Conservation (phyloP, 352 stramenopile species). For the Pythium pectinolyticum region DNA sequence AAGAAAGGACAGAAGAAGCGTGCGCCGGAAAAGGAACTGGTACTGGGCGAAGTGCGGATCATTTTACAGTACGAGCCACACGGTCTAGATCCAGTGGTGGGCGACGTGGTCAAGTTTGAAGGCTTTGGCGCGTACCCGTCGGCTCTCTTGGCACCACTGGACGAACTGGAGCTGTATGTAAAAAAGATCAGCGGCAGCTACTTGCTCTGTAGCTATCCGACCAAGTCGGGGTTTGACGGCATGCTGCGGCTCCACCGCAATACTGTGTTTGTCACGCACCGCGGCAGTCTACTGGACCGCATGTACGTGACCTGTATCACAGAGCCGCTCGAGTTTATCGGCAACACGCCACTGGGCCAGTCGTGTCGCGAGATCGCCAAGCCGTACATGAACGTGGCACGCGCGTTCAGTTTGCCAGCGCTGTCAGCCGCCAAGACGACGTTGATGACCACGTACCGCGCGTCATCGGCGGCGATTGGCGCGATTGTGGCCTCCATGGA, state of each 20-base stretch:
- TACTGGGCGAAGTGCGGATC: slow-evolving; percentile 70
- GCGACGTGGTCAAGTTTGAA: slow-evolving; percentile 77
- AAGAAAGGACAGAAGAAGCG: slow-evolving; percentile 43
- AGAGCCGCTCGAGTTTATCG: slow-evolving; percentile 72
- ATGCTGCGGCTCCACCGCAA: slow-evolving; percentile 71
- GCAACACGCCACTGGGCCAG: slow-evolving; percentile 62
- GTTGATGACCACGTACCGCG: slow-evolving; percentile 67
- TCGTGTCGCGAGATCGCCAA: slow-evolving; percentile 48
- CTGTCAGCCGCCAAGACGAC: slow-evolving; percentile 66
- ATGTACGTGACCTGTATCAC: slow-evolving; percentile 68
- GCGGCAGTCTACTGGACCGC: slow-evolving; percentile 65
- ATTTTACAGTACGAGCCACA: slow-evolving; percentile 80
- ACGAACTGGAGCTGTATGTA: slow-evolving; percentile 73
- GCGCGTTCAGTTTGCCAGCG: slow-evolving; percentile 67
- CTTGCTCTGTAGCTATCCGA: slow-evolving; percentile 71
- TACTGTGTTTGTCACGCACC: slow-evolving; percentile 75
- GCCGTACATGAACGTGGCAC: slow-evolving; percentile 70
- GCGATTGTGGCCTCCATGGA: slow-evolving; percentile 63
- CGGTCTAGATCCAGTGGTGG: slow-evolving; percentile 70
- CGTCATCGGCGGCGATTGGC: slow-evolving; percentile 65
- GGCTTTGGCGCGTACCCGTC: slow-evolving; percentile 76
- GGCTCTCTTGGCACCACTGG: slow-evolving; percentile 54
- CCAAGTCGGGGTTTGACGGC: slow-evolving; percentile 63
- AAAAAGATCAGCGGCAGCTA: slow-evolving; percentile 84
- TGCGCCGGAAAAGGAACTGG: slow-evolving; percentile 39